Base-by-base conservation (phyloP, 2,329 filamentous ascomycete species). In the Acarospora socialis region DNA sequence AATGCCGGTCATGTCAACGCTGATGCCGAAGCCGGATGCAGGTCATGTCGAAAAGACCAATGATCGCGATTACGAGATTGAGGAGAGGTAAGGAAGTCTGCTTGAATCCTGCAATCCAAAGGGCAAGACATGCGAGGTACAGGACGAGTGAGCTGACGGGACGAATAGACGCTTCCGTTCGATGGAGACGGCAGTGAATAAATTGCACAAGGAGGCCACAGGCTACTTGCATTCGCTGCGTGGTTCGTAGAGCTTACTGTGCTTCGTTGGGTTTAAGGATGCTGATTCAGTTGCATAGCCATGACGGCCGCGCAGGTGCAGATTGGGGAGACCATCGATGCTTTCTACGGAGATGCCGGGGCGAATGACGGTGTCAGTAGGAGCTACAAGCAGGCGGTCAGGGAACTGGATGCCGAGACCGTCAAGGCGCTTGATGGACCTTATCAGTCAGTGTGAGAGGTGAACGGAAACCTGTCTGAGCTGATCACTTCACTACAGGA, bases 281-380 rank as follows among this genome's bases (percentile, higher is more conserved):
- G n/a, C n/a, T n/a, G n/a, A n/a, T 10, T 25, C 30, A 24, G 19
- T 30, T 29, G 10, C 23, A 18, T 44, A 84, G 87, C 90, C 45
- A 98, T 98, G 90, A 98, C 90, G 10, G 87, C 90, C 32, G 94
- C 86, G 33, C 90, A 98, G 61, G 95, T 98, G 87, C 79, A 87
- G 52, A 95, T 98, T 56, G 90, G 90, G 43, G 90, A 98, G 59
- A 98, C 90, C 13, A 98, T 98, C 58, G 90, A 98, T 60, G 90
- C 90, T 23, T 98, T 98, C 59, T 98, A 98, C 61, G 90, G 90
- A 34, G 90, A 98, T 53, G 78, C 86, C 1, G 92, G 92, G 31
- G 84, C 90, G 30, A 82, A 77, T 49, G 92, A 98, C 54, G 90
- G 90, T 34, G 90, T 98, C 37, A 92, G 81, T 58, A 73, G 87